Evolutionary conservation across 495 filamentous ascomycete species (phyloP), one percentile per base, ranked within the genome.

Genomic region (Aspergillus indologenus): DNA sequence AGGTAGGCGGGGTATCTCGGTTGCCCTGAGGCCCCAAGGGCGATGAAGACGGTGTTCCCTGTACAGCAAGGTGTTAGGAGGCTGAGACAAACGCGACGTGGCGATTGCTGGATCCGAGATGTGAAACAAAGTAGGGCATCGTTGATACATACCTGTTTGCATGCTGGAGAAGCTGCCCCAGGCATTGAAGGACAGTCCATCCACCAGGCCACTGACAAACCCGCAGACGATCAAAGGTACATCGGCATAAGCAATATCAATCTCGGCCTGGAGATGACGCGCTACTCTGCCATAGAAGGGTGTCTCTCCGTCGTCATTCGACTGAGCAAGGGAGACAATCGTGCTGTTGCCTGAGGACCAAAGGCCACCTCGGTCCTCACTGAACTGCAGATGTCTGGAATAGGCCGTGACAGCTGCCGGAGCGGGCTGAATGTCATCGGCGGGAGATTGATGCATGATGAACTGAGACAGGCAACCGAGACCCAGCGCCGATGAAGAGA

Each of bases 131-230:
- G 22, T 46, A 7, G 0, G 23, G 3, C 18, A n/a, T 26, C 59
- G 23, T 22, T 19, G 19, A 14, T 26, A 60, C 62, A 61, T 71
- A 77, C 79, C 80, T 53, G 81, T 83, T 65, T 84, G 81, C 81
- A 84, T 83, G 56, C 79, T 80, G 31, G 80, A 73, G 62, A 83
- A 84, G 63, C 78, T 82, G 3, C 81, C 79, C 68, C 81, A 84
- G 29, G 81, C 79, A 64, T 71, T 66, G 58, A 69, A 79, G 49
- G 77, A 73, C 3, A 75, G 40, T 12, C 72, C 73, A 42, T 76
- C 74, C 0, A 76, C 70, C 18, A 76, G 61, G 20, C 74, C 74
- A 40, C 71, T 61, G 9, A 76, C 72, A 24, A 75, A 76, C 3
- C 71, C 68, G 29, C 74, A 76, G 34, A 71, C 53, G 40, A 76